Percentiles rank a stretch among this genome's conserved stretches.
phyloP scores from a whole-genome alignment of 805 yeast genomes.

The Wickerhamomyces canadensis region DNA sequence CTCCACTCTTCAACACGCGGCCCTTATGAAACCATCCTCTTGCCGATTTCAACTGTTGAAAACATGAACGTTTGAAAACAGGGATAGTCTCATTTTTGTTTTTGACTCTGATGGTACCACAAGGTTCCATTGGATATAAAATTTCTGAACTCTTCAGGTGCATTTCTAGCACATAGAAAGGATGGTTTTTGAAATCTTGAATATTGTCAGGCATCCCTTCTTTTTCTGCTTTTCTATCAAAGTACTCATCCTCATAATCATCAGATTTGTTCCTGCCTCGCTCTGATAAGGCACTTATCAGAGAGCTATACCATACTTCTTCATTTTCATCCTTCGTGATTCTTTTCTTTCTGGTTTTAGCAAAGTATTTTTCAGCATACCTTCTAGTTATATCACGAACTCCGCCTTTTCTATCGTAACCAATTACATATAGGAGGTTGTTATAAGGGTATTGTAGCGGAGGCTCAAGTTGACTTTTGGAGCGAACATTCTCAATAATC shows the following conservation, averaged over 20 bases:
- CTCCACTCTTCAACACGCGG: conserved; percentile 65
- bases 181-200: conserved; percentile 83
- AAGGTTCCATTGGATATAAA: conserved; percentile 57
- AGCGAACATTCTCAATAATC: conserved; percentile 55
- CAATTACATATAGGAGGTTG: conserved; percentile 68
- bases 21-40: conserved; percentile 87
- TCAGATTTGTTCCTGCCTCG: conserved; percentile 20
- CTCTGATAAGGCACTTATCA: conserved; percentile 26
- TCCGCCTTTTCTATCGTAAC: conserved; percentile 59
- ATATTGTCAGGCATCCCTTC: conserved; percentile 89
- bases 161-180: conserved; percentile 72
- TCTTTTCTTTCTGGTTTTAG: conserved; percentile 70
- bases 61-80: conserved; percentile 65
- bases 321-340: conserved; percentile 54
- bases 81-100: conserved; percentile 41
- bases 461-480: conserved; percentile 64
- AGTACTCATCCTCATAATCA: conserved; percentile 53
- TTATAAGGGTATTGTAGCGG: conserved; percentile 54
- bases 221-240: conserved; percentile 51
- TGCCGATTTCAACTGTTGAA: conserved; percentile 61
- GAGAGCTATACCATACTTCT: conserved; percentile 50
- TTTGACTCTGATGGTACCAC: conserved; percentile 64
- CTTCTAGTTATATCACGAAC: conserved; percentile 82
- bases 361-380: conserved; percentile 64
- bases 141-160: conserved; percentile 73